phyloP scores from a whole-genome alignment of 805 yeast genomes.

The Jamesozyma spencerorum region DNA sequence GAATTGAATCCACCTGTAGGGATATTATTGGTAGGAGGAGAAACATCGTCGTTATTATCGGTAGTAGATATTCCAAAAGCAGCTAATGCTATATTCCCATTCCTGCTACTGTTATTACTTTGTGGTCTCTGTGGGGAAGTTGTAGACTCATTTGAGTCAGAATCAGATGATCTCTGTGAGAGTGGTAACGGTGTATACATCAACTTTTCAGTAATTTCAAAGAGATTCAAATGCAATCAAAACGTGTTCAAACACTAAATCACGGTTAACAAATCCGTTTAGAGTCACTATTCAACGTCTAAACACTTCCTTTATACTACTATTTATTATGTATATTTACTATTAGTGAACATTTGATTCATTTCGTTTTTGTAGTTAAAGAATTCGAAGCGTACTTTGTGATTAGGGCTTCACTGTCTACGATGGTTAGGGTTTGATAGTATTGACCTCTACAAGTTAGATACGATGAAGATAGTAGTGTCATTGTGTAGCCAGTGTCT shows the following conservation, averaged over 20 bases:
- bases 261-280: too few relatives aligned
- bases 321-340: neutral
- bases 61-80: conserved; percentile 7
- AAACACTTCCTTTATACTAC: neutral
- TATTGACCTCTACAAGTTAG: too few relatives aligned
- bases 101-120: too few relatives aligned
- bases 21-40: neutral
- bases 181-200: conserved; percentile 10
- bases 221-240: too few relatives aligned
- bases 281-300: too few relatives aligned
- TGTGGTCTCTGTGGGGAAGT: neutral
- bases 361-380: neutral
- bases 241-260: too few relatives aligned
- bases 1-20: conserved; percentile 19
- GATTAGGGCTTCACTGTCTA: too few relatives aligned
- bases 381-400: neutral
- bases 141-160: neutral
- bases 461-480: too few relatives aligned
- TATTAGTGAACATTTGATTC: neutral
- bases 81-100: conserved; percentile 4
- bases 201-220: too few relatives aligned
- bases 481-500: too few relatives aligned
- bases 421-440: too few relatives aligned
- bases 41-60: neutral
- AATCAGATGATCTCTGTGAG: conserved; percentile 1